These are phyloP conservation scores for Trametes coccinea DNA, from an alignment of 768 basidiomycete species.

Conservation along the genomic window DNA sequence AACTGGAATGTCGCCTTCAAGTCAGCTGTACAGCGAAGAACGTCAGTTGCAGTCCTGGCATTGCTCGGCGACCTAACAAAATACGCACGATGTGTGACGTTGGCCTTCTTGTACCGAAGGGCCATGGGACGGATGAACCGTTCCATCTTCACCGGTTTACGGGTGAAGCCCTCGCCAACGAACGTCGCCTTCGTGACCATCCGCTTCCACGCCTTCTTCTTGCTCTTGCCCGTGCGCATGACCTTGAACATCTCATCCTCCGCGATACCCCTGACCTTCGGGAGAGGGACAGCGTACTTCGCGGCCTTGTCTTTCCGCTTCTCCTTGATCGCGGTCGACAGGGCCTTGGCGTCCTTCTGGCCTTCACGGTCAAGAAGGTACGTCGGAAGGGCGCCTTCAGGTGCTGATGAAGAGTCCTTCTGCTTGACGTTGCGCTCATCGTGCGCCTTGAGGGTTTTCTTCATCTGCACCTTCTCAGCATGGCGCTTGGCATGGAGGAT, in stretches of 20 bases:
- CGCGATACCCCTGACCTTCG: slow-evolving; percentile 96
- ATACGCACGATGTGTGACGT: slow-evolving; percentile 94
- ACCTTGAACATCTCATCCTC: slow-evolving; percentile 99
- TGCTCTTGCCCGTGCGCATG: slow-evolving; percentile 94
- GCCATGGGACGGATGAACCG: slow-evolving; percentile 98
- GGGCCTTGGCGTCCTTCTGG: slow-evolving; percentile 97
- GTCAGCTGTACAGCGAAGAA: slow-evolving; percentile 60
- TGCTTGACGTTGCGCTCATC: slow-evolving; percentile 99
- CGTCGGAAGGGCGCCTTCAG: slow-evolving; percentile 91
- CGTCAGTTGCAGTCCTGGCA: neutral
- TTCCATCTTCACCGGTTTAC: slow-evolving; percentile 99
- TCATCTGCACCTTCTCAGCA: slow-evolving; percentile 96
- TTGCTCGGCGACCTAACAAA: neutral
- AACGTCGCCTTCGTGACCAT: slow-evolving; percentile 99
- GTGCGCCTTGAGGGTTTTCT: slow-evolving; percentile 99
- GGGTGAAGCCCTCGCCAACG: slow-evolving; percentile 95
- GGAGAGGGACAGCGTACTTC: slow-evolving; percentile 94
- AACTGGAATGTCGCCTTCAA: slow-evolving; percentile 98
- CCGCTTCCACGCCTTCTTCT: slow-evolving; percentile 96
- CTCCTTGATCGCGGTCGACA: slow-evolving; percentile 96
- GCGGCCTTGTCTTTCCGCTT: slow-evolving; percentile 99
- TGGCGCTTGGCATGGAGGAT: slow-evolving; percentile 96
- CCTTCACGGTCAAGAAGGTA: slow-evolving; percentile 96
- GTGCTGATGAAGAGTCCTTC: slow-evolving; percentile 76
- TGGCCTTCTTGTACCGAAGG: slow-evolving; percentile 95